Evolutionary conservation across 116 monocot species (phyloP), one percentile per base, ranked within the genome.

Genomic region (Cymodocea nodosa): DNA sequence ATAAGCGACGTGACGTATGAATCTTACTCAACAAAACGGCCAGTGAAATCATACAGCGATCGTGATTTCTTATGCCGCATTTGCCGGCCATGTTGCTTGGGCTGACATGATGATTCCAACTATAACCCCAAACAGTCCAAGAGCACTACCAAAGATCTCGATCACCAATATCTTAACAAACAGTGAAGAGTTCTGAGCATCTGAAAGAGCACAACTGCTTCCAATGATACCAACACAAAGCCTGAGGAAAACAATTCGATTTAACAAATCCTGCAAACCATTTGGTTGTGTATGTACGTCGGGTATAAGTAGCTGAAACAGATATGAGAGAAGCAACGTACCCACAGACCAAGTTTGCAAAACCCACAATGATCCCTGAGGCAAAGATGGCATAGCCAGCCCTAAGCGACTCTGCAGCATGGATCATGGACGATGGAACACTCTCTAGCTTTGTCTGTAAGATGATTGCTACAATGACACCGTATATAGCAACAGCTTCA

Each of bases 61-160:
- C 44, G 9, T 9, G 50, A 23, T 5, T 49, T 50, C 50, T 51
- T 3, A 65, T 2, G 24, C 65, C 23, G 24, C 20, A 50, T 70
- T 84, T 55, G 85, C 73, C 1, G 95, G 95, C 95, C 95, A 97
- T 44, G 91, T 80, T 20, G 87, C 95, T 78, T 97, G 95, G 68
- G 95, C 64, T 35, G 95, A 97, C 95, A 97, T 97, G 74, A 97
- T 97, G 44, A 97, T 97, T 34, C 95, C 88, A 15, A 97, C 95
- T 37, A 97, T 97, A 12, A 97, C 90, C 19, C 95, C 95, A 80
- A 97, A 97, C 63, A 97, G 72, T 23, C 95, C 90, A 66, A 97
- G 84, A 50, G 95, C 95, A 51, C 95, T 97, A 56, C 95, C 95
- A 49, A 97, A 97, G 73, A 97, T 97, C 68, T 97, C 95, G 67